These are phyloP conservation scores for Calonectria fujianensis DNA, from an alignment of 2,329 filamentous ascomycete species.

Conservation along the genomic window DNA sequence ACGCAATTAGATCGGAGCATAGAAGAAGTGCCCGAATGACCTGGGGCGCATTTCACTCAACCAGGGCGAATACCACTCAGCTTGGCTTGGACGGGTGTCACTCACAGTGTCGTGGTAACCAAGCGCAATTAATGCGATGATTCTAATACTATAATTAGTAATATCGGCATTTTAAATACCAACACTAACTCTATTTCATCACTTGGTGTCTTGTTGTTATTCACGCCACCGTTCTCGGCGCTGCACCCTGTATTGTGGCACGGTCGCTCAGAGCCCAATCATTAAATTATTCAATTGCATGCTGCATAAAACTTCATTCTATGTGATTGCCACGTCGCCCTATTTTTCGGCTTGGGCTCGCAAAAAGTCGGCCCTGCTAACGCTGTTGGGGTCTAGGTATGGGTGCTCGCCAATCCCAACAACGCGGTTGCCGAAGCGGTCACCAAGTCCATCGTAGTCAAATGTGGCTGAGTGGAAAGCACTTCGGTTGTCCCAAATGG, in stretches of 20 bases:
- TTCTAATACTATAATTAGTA: not conserved
- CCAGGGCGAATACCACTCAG: not conserved
- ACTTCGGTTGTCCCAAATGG: constrained; percentile 76
- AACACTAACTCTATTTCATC: not conserved
- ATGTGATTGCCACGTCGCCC: not conserved
- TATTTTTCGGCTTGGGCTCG: constrained; percentile 5
- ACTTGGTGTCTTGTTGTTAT: not conserved
- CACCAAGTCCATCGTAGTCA: constrained; percentile 69
- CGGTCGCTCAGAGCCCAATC: not conserved
- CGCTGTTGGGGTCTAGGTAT: constrained; percentile 36
- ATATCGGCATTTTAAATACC: not conserved
- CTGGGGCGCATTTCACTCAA: not conserved
- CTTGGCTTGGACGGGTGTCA: not conserved
- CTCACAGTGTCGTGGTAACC: not conserved
- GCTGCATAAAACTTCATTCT: constrained; percentile 14
- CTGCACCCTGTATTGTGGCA: not conserved
- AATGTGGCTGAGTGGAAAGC: constrained; percentile 73
- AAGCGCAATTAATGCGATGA: not conserved
- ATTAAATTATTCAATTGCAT: constrained; percentile 28
- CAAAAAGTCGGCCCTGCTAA: constrained; percentile 31
- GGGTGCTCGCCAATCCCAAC: constrained; percentile 68
- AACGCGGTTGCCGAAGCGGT: constrained; percentile 68
- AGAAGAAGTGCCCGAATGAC: constrained; percentile 10
- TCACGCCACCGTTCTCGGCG: not conserved
- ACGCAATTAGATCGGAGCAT: constrained; percentile 18